phyloP scores from a whole-genome alignment of 208 protist genomes.

The Wallacemonas rigidus region DNA sequence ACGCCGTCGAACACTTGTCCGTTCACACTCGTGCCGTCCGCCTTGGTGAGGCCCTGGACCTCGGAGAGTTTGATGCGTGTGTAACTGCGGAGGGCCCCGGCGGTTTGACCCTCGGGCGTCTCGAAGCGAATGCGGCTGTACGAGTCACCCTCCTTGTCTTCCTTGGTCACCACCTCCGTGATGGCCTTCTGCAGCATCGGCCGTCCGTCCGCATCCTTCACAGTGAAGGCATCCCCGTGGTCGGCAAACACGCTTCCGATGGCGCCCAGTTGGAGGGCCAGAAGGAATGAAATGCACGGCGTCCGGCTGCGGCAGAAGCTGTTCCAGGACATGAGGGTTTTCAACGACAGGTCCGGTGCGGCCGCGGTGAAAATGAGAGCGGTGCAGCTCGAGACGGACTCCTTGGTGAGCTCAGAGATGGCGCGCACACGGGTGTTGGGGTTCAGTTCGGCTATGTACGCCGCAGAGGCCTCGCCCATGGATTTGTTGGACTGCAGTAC shows the following conservation, averaged over 20 bases:
- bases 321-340: conserved; percentile 75
- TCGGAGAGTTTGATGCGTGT: conserved; percentile 87
- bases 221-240: conserved; percentile 67
- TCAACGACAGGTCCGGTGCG: conserved; percentile 65
- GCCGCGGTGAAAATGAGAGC: conserved; percentile 79
- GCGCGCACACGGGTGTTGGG: conserved; percentile 80
- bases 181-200: conserved; percentile 83
- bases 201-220: conserved; percentile 84
- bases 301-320: conserved; percentile 64
- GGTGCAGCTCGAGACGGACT: conserved; percentile 43
- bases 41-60: conserved; percentile 63
- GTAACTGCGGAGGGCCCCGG: conserved; percentile 83
- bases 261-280: conserved; percentile 68
- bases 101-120: conserved; percentile 84
- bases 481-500: conserved; percentile 48
- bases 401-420: conserved; percentile 56
- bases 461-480: conserved; percentile 60
- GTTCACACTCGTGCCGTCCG: conserved; percentile 73
- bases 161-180: conserved; percentile 51
- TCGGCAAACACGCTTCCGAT: conserved; percentile 85
- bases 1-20: conserved; percentile 70
- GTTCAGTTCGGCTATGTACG: conserved; percentile 88
- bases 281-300: conserved; percentile 77
- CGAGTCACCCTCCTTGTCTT: conserved; percentile 55
- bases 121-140: conserved; percentile 83